phyloP scores from a whole-genome alignment of 441 rosid species.

The Erodium trifolium region DNA sequence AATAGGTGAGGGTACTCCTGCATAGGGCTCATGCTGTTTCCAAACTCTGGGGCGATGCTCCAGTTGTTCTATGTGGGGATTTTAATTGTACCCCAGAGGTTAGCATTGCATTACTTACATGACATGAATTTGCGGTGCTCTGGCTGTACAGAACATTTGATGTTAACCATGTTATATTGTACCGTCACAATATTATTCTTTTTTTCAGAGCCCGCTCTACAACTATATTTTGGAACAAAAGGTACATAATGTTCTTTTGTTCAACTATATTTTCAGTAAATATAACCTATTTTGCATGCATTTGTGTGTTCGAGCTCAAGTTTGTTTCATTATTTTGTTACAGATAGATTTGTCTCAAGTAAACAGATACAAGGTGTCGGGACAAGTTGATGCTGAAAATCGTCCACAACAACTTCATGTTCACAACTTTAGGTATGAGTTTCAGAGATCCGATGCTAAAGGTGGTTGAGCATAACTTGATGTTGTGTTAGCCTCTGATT shows the following conservation, averaged over 20 bases:
- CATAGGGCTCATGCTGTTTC: conserved; percentile 73
- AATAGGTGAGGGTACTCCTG: conserved; percentile 70
- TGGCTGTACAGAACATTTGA: conserved; percentile 11
- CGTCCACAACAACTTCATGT: conserved; percentile 28
- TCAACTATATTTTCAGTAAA: neutral
- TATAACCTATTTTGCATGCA: neutral
- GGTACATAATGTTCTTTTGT: conserved; percentile 28
- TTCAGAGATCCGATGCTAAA: conserved; percentile 15
- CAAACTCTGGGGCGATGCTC: conserved; percentile 70
- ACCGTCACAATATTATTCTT: conserved; percentile 8
- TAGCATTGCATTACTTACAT: conserved; percentile 17
- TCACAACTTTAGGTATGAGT: conserved; percentile 34
- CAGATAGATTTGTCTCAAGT: conserved; percentile 69
- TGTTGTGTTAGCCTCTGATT: conserved; percentile 17
- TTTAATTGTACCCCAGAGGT: conserved; percentile 95
- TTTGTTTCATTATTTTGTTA: conserved; percentile 17
- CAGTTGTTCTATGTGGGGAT: conserved; percentile 92
- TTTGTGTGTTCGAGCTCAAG: neutral
- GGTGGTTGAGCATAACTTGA: conserved; percentile 5
- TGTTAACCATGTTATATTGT: conserved; percentile 8
- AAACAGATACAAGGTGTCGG: conserved; percentile 75
- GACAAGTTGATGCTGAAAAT: conserved; percentile 68
- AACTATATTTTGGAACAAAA: conserved; percentile 72
- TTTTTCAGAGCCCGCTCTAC: conserved; percentile 81
- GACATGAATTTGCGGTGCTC: conserved; percentile 1